phyloP scores from a whole-genome alignment of 768 basidiomycete genomes.

The Obba rivulosa region DNA sequence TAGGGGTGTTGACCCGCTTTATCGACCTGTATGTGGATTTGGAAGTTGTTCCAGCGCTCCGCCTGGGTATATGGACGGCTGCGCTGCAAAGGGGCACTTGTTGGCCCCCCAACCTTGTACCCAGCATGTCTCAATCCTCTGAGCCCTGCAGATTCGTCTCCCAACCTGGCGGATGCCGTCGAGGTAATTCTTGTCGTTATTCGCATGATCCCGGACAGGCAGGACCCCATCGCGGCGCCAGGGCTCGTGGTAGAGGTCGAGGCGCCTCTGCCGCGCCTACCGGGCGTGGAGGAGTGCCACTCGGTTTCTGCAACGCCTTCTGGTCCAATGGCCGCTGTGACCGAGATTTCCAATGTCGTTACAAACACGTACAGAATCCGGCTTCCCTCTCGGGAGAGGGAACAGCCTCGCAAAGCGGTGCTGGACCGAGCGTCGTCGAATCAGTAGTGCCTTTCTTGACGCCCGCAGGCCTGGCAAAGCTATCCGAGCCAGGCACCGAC shows the following conservation, averaged over 20 bases:
- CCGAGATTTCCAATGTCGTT: conserved; percentile 42
- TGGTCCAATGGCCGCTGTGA: conserved; percentile 44
- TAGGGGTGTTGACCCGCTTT: background rate
- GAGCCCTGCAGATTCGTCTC: conserved; percentile 36
- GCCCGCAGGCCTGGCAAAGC: conserved; percentile 37
- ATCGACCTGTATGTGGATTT: background rate
- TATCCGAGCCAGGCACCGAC: conserved; percentile 38
- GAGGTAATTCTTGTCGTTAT: conserved; percentile 36
- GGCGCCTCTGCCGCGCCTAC: background rate
- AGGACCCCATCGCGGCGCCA: background rate
- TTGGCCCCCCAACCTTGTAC: background rate
- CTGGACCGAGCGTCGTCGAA: conserved; percentile 11
- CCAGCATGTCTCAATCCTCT: background rate
- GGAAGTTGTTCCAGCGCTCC: background rate
- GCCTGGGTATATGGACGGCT: too few species aligned
- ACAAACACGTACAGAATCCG: conserved; percentile 27
- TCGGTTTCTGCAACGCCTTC: conserved; percentile 40
- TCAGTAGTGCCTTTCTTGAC: conserved; percentile 41
- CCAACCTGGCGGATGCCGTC: conserved; percentile 41
- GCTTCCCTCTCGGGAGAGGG: background rate
- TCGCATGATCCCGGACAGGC: conserved; percentile 12
- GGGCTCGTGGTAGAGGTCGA: background rate
- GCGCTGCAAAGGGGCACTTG: too few species aligned
- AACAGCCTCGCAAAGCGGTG: too few species aligned
- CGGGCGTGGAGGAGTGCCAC: conserved; percentile 15